A percentile compares a stretch with the other conserved stretches of the same genome.
Evolutionary conservation across 2,329 filamentous ascomycete species (phyloP).

Genomic region (Fusarium anthophilum): DNA sequence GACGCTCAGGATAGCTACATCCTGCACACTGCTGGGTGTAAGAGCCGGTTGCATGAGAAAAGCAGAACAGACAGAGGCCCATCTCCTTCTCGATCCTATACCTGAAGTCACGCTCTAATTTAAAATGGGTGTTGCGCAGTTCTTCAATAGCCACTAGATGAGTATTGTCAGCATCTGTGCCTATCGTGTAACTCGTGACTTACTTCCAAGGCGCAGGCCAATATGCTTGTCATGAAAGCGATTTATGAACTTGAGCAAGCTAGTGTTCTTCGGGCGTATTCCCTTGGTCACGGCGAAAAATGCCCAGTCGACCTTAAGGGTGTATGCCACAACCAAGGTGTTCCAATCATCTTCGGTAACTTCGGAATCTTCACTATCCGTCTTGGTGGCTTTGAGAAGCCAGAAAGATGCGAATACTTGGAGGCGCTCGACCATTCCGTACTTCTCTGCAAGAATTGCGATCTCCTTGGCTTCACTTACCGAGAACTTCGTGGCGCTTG

Average conservation of each 20-base stretch:
- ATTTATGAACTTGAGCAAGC: too few relatives aligned
- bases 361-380: too few relatives aligned
- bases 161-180: too few relatives aligned
- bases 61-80: slow-evolving; percentile 2
- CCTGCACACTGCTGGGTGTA: background rate
- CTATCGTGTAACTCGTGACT: too few relatives aligned
- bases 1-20: background rate
- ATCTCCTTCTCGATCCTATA: too few relatives aligned
- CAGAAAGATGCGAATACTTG: background rate
- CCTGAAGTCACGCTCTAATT: too few relatives aligned
- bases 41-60: background rate
- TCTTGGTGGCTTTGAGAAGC: too few relatives aligned
- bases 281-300: background rate
- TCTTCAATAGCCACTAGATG: slow-evolving; percentile 1
- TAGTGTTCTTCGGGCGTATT: too few relatives aligned
- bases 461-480: fast-evolving
- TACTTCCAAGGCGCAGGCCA: background rate
- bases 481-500: fast-evolving
- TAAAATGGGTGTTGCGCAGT: too few relatives aligned
- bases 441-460: background rate
- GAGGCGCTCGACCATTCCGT: background rate
- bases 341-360: background rate
- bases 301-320: background rate
- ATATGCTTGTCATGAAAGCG: background rate
- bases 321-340: background rate